Evolutionary conservation across 352 stramenopile species (phyloP).

Genomic region (Globisporangium takayamanum): DNA sequence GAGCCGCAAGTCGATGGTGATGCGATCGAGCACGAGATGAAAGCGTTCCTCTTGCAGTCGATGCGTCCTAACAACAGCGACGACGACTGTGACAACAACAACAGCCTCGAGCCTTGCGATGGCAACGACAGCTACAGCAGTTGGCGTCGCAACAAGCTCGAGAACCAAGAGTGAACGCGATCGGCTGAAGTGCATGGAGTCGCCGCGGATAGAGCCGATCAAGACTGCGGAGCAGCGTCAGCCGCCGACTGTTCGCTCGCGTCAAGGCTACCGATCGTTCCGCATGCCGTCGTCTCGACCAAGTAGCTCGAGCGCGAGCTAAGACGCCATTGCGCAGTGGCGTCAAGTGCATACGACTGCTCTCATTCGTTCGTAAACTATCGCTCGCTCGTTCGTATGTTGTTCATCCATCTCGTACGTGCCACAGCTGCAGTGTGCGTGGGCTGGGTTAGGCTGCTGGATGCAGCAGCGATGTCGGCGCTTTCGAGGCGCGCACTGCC

Average conservation of each 20-base stretch:
- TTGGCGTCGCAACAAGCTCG: not conserved
- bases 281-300: slow-evolving; percentile 27
- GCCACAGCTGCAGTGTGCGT: not conserved
- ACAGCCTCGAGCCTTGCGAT: not conserved
- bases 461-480: too few relatives aligned
- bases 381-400: not conserved
- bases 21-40: slow-evolving; percentile 51
- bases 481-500: slow-evolving; percentile 17
- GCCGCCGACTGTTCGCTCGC: slow-evolving; percentile 36
- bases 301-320: slow-evolving; percentile 9
- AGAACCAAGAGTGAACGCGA: slow-evolving; percentile 11
- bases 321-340: not conserved
- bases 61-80: slow-evolving; percentile 3
- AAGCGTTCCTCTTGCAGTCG: slow-evolving; percentile 36
- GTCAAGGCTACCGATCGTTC: slow-evolving; percentile 46
- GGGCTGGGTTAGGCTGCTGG: not conserved
- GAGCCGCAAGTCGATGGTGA: slow-evolving; percentile 29
- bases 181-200: slow-evolving; percentile 21
- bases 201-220: slow-evolving; percentile 31
- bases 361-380: not conserved
- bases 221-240: slow-evolving; percentile 47
- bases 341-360: not conserved
- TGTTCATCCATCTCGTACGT: not conserved
- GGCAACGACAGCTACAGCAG: too few relatives aligned
- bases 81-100: not conserved